Conservation (phyloP, 805 yeast genomes). For the Candida peoriensis region DNA sequence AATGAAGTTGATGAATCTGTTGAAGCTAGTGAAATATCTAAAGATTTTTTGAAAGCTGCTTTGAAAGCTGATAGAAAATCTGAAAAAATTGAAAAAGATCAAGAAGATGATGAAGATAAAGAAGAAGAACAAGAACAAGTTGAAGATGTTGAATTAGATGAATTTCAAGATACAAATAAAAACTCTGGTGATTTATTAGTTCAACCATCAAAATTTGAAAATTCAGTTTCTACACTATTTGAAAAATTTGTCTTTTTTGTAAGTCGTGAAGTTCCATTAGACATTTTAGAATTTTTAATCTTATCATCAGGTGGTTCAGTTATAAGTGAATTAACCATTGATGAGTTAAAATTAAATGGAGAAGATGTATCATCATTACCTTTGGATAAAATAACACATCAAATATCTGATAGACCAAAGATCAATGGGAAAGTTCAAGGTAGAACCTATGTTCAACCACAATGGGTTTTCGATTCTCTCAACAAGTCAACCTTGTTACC, state of each 20-base stretch:
- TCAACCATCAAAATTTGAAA: conserved; percentile 62
- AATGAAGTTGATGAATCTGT: conserved; percentile 24
- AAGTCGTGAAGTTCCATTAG: conserved; percentile 95
- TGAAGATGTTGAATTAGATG: conserved; percentile 55
- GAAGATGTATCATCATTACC: conserved; percentile 42
- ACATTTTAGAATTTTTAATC: conserved; percentile 81
- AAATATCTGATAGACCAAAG: conserved; percentile 89
- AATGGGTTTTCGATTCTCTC: conserved; percentile 92
- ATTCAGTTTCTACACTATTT: conserved; percentile 63
- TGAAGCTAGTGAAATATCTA: conserved; percentile 30
- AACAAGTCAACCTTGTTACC: conserved; percentile 73
- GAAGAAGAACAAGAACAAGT: conserved; percentile 34
- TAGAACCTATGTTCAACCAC: conserved; percentile 93
- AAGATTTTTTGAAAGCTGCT: conserved; percentile 50
- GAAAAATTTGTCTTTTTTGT: conserved; percentile 74
- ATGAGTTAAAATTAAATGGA: conserved; percentile 47
- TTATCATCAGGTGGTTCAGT: conserved; percentile 82
- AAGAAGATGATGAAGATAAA: conserved; percentile 27
- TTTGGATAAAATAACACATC: conserved; percentile 77
- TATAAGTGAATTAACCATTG: conserved; percentile 82
- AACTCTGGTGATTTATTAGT: conserved; percentile 60
- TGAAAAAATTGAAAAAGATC: conserved; percentile 31
- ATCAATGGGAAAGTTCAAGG: conserved; percentile 75
- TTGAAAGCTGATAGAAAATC: conserved; percentile 35
- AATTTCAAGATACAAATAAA: conserved; percentile 60